phyloP scores from a whole-genome alignment of 768 basidiomycete species.

The Pleurotus salmoneostramineus region DNA sequence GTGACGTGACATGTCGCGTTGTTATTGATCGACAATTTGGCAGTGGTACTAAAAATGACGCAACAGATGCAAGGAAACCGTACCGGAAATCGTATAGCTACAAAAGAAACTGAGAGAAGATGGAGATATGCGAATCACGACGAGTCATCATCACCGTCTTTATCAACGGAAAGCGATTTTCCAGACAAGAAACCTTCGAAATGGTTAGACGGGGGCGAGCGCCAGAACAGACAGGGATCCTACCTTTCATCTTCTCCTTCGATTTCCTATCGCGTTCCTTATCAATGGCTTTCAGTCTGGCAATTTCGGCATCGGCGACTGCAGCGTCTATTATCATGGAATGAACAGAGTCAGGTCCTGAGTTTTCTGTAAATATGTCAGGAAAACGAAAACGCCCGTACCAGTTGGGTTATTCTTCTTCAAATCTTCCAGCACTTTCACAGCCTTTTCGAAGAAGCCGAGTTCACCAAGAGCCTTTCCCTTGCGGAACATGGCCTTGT shows the following conservation, averaged over 20 bases:
- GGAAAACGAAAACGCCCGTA: constrained; percentile 15
- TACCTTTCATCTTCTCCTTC: constrained; percentile 76
- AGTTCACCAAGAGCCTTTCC: constrained; percentile 75
- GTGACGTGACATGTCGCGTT: too few relatives aligned
- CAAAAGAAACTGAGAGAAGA: not conserved
- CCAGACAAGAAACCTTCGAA: constrained; percentile 41
- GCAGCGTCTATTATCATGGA: constrained; percentile 40
- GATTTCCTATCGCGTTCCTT: constrained; percentile 62
- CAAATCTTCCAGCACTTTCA: constrained; percentile 60
- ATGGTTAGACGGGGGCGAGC: not conserved
- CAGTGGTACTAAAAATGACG: too few relatives aligned
- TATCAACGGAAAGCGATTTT: not conserved
- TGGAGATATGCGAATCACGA: not conserved
- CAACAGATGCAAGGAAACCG: too few relatives aligned
- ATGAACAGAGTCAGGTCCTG: not conserved
- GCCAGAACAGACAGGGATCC: not conserved
- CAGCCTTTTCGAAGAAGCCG: constrained; percentile 73
- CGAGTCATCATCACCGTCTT: not conserved
- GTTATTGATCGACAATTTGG: too few relatives aligned
- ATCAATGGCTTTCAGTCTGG: constrained; percentile 56
- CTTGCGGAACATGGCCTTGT: constrained; percentile 79
- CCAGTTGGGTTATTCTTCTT: constrained; percentile 62
- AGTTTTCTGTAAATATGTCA: too few relatives aligned
- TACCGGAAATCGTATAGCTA: too few relatives aligned
- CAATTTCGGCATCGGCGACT: constrained; percentile 60